Conservation (phyloP, 192 early-diverging fungal species). For the Coemansia asiatica region DNA sequence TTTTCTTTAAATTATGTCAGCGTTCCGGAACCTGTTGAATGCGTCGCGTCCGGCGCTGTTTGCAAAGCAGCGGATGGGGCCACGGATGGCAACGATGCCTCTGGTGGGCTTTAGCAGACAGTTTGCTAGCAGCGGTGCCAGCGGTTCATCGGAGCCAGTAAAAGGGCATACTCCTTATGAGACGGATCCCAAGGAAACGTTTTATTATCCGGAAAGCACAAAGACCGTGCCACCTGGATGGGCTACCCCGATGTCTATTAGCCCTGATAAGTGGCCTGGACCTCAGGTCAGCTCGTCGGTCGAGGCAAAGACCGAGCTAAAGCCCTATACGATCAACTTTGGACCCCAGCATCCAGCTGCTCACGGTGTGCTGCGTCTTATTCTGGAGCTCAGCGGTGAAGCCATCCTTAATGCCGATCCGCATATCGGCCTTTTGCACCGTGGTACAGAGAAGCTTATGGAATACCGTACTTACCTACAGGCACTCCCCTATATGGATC, state of each 20-base stretch:
- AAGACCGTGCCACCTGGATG: conserved; percentile 41
- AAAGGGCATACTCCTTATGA: conserved; percentile 7
- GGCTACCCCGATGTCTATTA: conserved; percentile 40
- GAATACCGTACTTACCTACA: conserved; percentile 99
- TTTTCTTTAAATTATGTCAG: conserved; percentile 13
- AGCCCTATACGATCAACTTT: conserved; percentile 97
- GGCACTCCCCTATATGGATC: conserved; percentile 98
- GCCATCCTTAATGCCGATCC: conserved; percentile 92
- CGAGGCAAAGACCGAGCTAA: conserved; percentile 49
- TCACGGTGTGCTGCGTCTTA: conserved; percentile 92
- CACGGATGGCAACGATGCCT: background rate
- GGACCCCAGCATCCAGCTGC: conserved; percentile 99
- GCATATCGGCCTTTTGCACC: conserved; percentile 94
- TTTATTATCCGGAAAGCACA: conserved; percentile 31
- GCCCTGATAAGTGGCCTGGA: conserved; percentile 48
- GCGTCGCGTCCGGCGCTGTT: conserved; percentile 24
- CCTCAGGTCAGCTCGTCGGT: conserved; percentile 34
- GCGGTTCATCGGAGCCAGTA: background rate
- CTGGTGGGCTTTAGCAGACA: conserved; percentile 15
- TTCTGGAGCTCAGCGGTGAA: conserved; percentile 92
- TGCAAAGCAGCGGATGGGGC: background rate
- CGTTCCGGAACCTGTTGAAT: conserved; percentile 41
- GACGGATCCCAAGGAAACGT: conserved; percentile 32
- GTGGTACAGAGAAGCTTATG: conserved; percentile 98
- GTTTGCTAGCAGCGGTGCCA: conserved; percentile 11